Evolutionary conservation across 2,329 filamentous ascomycete species (phyloP).

Genomic region (Tympanopsis confertula): DNA sequence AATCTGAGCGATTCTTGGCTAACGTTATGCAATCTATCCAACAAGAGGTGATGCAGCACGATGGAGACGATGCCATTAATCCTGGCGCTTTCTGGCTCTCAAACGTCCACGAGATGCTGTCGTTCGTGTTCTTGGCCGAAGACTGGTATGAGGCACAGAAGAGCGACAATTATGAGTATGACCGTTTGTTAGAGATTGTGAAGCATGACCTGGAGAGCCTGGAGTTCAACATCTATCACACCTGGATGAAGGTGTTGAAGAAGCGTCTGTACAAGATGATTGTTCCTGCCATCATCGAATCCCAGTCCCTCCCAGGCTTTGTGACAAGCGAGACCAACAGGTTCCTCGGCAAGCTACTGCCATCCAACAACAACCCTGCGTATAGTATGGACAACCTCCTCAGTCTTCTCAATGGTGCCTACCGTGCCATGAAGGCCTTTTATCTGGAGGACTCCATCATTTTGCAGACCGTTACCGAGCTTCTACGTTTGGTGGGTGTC

Average conservation of each 20-base stretch:
- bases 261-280: conserved; percentile 99
- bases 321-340: conserved; percentile 97
- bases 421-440: conserved; percentile 97
- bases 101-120: conserved; percentile 99
- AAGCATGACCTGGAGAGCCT: conserved; percentile 97
- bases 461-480: conserved; percentile 86
- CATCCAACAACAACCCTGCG: conserved; percentile 80
- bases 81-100: conserved; percentile 97
- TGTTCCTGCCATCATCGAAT: conserved; percentile 97
- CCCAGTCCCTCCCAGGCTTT: conserved; percentile 92
- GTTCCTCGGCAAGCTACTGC: conserved; percentile 92
- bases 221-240: conserved; percentile 99
- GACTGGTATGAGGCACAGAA: conserved; percentile 99
- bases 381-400: conserved; percentile 99
- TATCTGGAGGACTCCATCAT: conserved; percentile 95
- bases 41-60: conserved; percentile 98
- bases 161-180: conserved; percentile 98
- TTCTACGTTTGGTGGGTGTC: conserved; percentile 84
- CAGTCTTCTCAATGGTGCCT: conserved; percentile 89
- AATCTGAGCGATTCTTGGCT: conserved; percentile 94
- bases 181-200: conserved; percentile 91
- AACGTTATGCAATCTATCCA: conserved; percentile 99
- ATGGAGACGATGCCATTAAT: conserved; percentile 93
- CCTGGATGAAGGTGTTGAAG: conserved; percentile 99
- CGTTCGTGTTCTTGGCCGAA: conserved; percentile 95